Conservation (phyloP, 805 yeast genomes). For the Monosporozyma unispora region DNA sequence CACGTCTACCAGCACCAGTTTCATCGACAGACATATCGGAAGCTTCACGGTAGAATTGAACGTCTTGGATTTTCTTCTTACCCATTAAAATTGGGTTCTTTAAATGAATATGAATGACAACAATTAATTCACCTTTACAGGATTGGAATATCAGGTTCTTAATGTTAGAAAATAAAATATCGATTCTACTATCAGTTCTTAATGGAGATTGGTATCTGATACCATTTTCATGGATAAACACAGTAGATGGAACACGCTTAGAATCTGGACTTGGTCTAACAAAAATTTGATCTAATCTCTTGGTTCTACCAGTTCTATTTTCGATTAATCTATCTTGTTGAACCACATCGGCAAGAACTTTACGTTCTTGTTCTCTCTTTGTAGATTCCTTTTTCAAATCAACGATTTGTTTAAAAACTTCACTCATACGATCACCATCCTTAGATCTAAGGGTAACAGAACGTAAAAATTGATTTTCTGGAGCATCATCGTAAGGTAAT, state of each 20-base stretch:
- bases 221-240: slow-evolving; percentile 93
- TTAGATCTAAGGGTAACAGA: slow-evolving; percentile 81
- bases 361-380: slow-evolving; percentile 82
- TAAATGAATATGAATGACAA: slow-evolving; percentile 84
- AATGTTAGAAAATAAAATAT: slow-evolving; percentile 80
- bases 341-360: slow-evolving; percentile 88
- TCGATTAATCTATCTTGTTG: slow-evolving; percentile 84
- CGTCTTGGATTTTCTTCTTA: slow-evolving; percentile 88
- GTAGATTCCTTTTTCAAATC: slow-evolving; percentile 88
- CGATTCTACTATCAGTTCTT: slow-evolving; percentile 78
- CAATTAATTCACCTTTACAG: slow-evolving; percentile 87
- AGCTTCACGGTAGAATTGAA: slow-evolving; percentile 94
- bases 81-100: slow-evolving; percentile 92
- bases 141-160: slow-evolving; percentile 94
- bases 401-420: slow-evolving; percentile 78
- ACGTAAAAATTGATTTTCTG: slow-evolving; percentile 78
- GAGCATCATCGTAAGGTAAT: slow-evolving; percentile 82
- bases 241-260: slow-evolving; percentile 85
- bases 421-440: slow-evolving; percentile 85
- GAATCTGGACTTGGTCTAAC: slow-evolving; percentile 96
- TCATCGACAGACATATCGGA: slow-evolving; percentile 94
- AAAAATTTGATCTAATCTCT: slow-evolving; percentile 78
- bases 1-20: slow-evolving; percentile 88
- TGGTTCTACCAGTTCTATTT: slow-evolving; percentile 73
- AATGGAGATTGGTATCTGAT: slow-evolving; percentile 83